A percentile compares a stretch with the other conserved stretches of the same genome.
phyloP scores from a whole-genome alignment of 2,329 filamentous ascomycete species.

The Ustulina deusta region DNA sequence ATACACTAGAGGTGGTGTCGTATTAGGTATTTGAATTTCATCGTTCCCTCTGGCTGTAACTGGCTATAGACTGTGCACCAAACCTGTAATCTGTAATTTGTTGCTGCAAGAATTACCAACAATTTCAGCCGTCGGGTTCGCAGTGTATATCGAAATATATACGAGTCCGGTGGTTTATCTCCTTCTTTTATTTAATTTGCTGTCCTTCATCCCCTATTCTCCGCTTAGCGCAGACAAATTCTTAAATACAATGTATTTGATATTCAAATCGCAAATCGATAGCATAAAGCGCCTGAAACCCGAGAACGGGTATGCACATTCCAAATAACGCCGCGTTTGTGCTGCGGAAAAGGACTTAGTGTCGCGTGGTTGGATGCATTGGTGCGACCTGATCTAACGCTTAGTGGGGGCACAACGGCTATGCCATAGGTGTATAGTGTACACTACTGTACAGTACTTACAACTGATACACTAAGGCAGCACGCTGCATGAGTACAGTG shows the following conservation, averaged over 20 bases:
- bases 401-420: background rate
- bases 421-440: background rate
- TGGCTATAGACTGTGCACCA: background rate
- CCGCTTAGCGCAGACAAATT: constrained; percentile 15
- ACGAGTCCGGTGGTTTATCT: background rate
- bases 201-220: background rate
- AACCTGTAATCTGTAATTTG: constrained; percentile 8
- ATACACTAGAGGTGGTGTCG: background rate
- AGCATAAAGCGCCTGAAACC: constrained; percentile 13
- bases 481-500: too few relatives aligned
- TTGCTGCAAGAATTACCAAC: constrained; percentile 11
- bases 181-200: background rate
- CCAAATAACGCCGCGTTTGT: constrained; percentile 32
- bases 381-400: background rate
- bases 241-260: constrained; percentile 26
- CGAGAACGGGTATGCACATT: constrained; percentile 27
- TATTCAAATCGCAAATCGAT: constrained; percentile 28
- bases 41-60: background rate
- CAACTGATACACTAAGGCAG: too few relatives aligned
- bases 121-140: background rate
- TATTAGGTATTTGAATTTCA: constrained; percentile 19
- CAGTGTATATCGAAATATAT: background rate
- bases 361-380: constrained; percentile 3
- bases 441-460: background rate
- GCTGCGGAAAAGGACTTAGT: background rate